Evolutionary conservation across 306 rosid genomes (phyloP).

Genomic region (Ceratonia siliqua): DNA sequence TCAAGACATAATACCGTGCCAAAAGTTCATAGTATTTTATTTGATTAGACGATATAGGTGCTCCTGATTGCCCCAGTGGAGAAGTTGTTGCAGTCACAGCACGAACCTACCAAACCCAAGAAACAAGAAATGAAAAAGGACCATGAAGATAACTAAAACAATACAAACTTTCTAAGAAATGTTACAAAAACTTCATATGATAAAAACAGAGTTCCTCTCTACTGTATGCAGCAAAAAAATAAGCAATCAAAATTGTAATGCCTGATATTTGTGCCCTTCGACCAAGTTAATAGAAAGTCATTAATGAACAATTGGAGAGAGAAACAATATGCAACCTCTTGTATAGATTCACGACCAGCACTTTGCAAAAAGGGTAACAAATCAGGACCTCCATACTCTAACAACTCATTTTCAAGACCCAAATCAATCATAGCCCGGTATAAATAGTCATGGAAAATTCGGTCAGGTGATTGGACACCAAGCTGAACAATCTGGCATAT

Average conservation of each 20-base stretch:
- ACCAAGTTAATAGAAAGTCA: constrained; percentile 26
- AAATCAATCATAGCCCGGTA: constrained; percentile 92
- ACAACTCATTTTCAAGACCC: constrained; percentile 89
- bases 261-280: constrained; percentile 21
- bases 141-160: constrained; percentile 29
- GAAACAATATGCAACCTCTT: constrained; percentile 60
- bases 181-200: not conserved
- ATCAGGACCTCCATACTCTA: constrained; percentile 97
- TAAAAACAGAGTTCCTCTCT: constrained; percentile 8
- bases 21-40: constrained; percentile 82
- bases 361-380: constrained; percentile 83
- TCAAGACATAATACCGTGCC: constrained; percentile 87
- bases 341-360: constrained; percentile 75
- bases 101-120: constrained; percentile 57
- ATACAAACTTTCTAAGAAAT: constrained; percentile 3
- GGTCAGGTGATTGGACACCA: constrained; percentile 91
- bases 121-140: constrained; percentile 15
- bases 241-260: constrained; percentile 10
- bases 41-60: constrained; percentile 61
- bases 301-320: constrained; percentile 26
- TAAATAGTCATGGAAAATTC: constrained; percentile 81
- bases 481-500: constrained; percentile 93
- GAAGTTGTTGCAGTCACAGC: constrained; percentile 65
- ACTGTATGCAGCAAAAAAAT: constrained; percentile 26
- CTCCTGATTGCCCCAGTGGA: constrained; percentile 66